Base-by-base conservation (phyloP, 2,329 filamentous ascomycete genomes). In the Metarhizium anisopliae region DNA sequence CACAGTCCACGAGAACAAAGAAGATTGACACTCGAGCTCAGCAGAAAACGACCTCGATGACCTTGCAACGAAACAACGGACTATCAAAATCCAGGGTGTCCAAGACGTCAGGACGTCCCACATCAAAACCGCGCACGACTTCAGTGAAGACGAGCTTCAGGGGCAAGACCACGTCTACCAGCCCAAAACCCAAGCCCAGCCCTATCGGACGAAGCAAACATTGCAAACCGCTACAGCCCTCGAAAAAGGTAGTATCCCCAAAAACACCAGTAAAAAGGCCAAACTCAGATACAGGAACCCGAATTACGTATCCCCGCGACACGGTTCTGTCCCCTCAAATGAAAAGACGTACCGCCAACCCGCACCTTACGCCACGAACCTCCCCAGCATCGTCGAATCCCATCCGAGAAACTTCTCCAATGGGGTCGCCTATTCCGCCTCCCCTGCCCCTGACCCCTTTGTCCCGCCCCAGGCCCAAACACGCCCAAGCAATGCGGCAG, bases 21-120 rank as follows among this genome's bases (percentile, higher is more conserved):
- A 66, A 59, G 38, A 59, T 70, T 74, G 67, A 74, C 69, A 65
- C 51, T 52, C n/a, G 55, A 56, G 51, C 54, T 52, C 51, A 56
- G 42, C 56, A 59, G 56, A 42, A 51, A 58, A 56, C 47, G 42
- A 45, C 51, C 35, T 29, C 47, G 14, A 50, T 35, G 14, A 6
- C 50, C 13, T 14, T 50, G 35, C 53, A 29, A 40, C 47, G 25
- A 52, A 18, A 32, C 32, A 51, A 32, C 43, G 47, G 45, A 55
- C 14, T 20, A 42, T 42, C 45, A 16, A 10, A 20, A 47, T 43
- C 52, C 30, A 29, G 6, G 6, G 6, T 2, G 25, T 36, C 52
- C 30, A 29, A 30, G 20, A 16, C 20, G 25, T 3, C 45, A 49
- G 7, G 20, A 49, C 10, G 20, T 29, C 20, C 45, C 7, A 49